Conservation (phyloP, 345 rosid species). For the Populus deltoides region DNA sequence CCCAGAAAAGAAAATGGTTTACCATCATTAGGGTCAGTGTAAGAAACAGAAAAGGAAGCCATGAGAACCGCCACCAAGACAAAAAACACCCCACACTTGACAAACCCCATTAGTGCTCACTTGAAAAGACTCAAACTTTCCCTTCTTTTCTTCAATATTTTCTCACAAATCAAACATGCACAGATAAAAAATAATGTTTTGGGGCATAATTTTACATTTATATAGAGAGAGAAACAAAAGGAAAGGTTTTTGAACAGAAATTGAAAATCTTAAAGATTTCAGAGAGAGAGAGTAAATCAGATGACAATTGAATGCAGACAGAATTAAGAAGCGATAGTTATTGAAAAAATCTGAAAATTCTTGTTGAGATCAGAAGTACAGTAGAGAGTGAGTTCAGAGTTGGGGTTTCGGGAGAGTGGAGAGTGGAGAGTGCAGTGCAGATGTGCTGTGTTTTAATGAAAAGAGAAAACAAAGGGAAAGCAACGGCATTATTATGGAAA, state of each 20-base stretch:
- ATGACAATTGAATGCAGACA: background rate
- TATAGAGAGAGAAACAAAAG: background rate
- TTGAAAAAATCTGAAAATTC: background rate
- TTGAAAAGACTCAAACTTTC: background rate
- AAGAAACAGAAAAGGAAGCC: slow-evolving; percentile 43
- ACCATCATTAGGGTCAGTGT: slow-evolving; percentile 70
- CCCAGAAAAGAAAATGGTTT: slow-evolving; percentile 12
- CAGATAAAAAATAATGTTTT: background rate
- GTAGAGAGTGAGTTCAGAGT: background rate
- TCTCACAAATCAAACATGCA: slow-evolving; percentile 1
- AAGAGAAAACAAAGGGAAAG: background rate
- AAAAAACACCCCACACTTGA: slow-evolving; percentile 26
- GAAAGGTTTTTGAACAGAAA: background rate
- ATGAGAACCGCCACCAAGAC: slow-evolving; percentile 35
- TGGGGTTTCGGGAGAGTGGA: background rate
- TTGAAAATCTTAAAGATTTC: background rate
- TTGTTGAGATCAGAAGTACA: background rate
- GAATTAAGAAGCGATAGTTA: background rate
- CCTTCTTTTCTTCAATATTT: background rate
- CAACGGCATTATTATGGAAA: slow-evolving; percentile 10
- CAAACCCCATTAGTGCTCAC: slow-evolving; percentile 38
- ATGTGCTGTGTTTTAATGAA: background rate
- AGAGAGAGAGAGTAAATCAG: background rate
- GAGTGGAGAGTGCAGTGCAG: background rate
- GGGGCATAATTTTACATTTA: background rate